A percentile compares a stretch with the other conserved stretches of the same genome.
Evolutionary conservation across 768 basidiomycete species (phyloP).

Genomic region (Megacollybia marginata): DNA sequence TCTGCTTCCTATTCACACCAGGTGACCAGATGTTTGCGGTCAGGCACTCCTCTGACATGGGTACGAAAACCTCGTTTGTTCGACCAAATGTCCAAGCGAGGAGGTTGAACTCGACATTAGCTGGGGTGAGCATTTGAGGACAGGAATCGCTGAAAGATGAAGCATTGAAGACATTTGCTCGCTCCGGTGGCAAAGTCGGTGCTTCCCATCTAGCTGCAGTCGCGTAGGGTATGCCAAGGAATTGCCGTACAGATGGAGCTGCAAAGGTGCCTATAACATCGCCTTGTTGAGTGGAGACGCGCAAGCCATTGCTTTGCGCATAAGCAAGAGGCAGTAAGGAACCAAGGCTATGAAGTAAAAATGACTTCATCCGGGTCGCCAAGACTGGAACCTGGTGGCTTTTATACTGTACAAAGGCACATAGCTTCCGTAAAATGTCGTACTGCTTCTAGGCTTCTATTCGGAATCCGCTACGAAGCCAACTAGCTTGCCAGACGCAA

Average conservation of each 20-base stretch:
- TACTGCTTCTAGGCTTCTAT: no score
- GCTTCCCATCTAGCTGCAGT: not conserved
- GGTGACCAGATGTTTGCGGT: slow-evolving; percentile 34
- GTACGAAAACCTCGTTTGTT: slow-evolving; percentile 5
- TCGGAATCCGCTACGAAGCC: no score
- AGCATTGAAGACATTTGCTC: not conserved
- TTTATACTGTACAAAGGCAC: no score
- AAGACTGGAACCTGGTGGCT: no score
- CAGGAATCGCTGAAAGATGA: not conserved
- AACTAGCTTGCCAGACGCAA: no score
- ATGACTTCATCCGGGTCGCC: no score
- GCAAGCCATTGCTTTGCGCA: not conserved
- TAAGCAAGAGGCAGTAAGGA: no score
- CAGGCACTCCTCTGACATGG: slow-evolving; percentile 28
- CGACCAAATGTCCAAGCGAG: slow-evolving; percentile 3
- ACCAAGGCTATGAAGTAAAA: no score
- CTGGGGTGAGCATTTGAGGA: not conserved
- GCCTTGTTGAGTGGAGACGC: not conserved
- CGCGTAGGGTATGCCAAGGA: not conserved
- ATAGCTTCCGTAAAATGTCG: no score
- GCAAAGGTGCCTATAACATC: not conserved
- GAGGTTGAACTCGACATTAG: not conserved
- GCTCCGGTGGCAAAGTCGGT: not conserved
- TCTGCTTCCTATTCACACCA: slow-evolving; percentile 21
- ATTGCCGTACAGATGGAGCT: not conserved